Percentiles rank a stretch among this genome's conserved stretches.
These are phyloP conservation scores for Moniliophthora roreri DNA, from an alignment of 1,284 basidiomycete genomes.

Conservation along the genomic window DNA sequence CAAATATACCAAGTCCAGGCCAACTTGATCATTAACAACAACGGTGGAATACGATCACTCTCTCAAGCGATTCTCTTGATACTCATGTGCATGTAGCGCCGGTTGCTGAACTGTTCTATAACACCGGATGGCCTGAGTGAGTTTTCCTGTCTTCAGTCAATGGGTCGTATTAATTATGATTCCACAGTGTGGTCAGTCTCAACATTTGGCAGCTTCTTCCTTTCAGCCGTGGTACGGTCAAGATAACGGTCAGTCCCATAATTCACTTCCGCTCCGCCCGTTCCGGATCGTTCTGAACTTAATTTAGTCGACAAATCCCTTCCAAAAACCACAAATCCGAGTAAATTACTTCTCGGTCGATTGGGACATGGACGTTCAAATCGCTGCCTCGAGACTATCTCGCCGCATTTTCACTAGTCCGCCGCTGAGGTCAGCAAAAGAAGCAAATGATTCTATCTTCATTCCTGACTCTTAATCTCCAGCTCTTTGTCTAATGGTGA, in stretches of 20 bases:
- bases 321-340: conserved; percentile 41
- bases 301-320: conserved; percentile 42
- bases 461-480: not conserved
- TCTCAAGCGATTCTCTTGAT: no score
- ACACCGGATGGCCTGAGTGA: conserved; percentile 37
- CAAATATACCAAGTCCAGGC: conserved; percentile 43
- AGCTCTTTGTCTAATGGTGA: conserved; percentile 33
- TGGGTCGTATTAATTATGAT: not conserved
- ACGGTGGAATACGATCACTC: conserved; percentile 30
- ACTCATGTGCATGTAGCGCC: conserved; percentile 33
- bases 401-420: conserved; percentile 42
- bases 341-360: conserved; percentile 51
- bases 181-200: conserved; percentile 40
- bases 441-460: not conserved
- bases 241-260: conserved; percentile 37
- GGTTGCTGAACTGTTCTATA: conserved; percentile 42
- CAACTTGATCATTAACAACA: conserved; percentile 41
- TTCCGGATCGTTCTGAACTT: not conserved
- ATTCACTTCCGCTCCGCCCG: no score
- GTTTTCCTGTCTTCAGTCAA: conserved; percentile 19
- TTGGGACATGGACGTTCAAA: conserved; percentile 49
- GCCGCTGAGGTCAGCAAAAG: conserved; percentile 33
- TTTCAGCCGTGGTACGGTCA: conserved; percentile 51
- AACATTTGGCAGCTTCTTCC: conserved; percentile 54
- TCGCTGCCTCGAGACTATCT: conserved; percentile 44